Conservation (phyloP, 257 asterid genomes). For the Rhazya stricta region DNA sequence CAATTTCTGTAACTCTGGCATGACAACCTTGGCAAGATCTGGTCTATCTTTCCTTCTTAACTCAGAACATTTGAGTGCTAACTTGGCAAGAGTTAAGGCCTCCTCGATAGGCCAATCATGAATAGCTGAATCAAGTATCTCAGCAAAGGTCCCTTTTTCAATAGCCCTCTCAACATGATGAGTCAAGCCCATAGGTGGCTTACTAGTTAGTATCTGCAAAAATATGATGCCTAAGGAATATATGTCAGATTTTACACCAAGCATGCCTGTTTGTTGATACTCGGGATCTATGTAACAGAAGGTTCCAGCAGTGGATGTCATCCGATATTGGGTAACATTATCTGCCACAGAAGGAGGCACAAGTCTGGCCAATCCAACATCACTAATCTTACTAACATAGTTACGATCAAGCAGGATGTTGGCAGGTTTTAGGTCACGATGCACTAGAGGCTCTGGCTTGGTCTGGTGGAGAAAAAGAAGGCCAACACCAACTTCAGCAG, state of each 20-base stretch:
- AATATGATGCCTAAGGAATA: constrained; percentile 80
- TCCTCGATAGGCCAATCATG: constrained; percentile 79
- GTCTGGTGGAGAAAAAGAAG: constrained; percentile 90
- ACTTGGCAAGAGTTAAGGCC: constrained; percentile 56
- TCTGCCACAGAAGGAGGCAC: constrained; percentile 88
- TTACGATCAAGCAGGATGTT: constrained; percentile 81
- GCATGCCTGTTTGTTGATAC: constrained; percentile 97
- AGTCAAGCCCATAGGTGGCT: constrained; percentile 80
- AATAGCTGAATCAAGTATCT: constrained; percentile 60
- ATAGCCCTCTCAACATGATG: constrained; percentile 74
- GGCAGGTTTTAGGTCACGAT: constrained; percentile 85
- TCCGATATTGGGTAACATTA: constrained; percentile 72
- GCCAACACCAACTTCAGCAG: constrained; percentile 80
- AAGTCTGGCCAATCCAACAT: constrained; percentile 89
- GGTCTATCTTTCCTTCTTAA: constrained; percentile 91
- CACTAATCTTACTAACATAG: constrained; percentile 80
- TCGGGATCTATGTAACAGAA: constrained; percentile 97
- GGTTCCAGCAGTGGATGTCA: constrained; percentile 96
- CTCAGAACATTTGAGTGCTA: constrained; percentile 64
- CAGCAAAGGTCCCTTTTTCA: constrained; percentile 52
- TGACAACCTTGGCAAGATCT: constrained; percentile 67
- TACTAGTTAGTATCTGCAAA: constrained; percentile 71
- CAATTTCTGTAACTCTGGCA: constrained; percentile 61
- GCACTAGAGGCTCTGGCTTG: constrained; percentile 92
- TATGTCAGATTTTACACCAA: constrained; percentile 85